Base-by-base conservation (phyloP, 352 stramenopile genomes). In the Globisporangium carolinianum region DNA sequence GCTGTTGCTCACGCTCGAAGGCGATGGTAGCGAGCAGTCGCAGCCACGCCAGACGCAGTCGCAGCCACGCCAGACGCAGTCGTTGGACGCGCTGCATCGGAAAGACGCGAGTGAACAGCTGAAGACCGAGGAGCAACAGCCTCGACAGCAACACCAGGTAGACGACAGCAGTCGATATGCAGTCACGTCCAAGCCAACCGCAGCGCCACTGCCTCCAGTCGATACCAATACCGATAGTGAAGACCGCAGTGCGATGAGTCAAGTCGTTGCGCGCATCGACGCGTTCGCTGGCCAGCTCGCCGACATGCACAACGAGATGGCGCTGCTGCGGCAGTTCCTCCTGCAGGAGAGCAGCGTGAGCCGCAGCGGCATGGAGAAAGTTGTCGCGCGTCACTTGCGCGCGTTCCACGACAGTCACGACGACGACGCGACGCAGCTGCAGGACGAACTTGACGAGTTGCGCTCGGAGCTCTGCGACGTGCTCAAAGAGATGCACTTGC, bases 381-480 rank as follows among this genome's bases (percentile, higher is more conserved):
- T 86, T 41, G 47, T 89, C 36, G 58, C 64, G 41, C 63, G 59
- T n/a, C 71, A 87, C 57, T 75, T 87, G 67, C 53, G 63, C 14
- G 69, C 75, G 11, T 69, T 75, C 39, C 74, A 75, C 3, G 71
- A 81, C 7, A 47, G 71, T 14, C 79, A 89, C 38, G 68, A 79
- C 17, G 77, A 76, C 36, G 79, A 84, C 35, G 63, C 69, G 43
- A 76, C 81, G 53, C 76, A 71, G 0, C 58, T 89, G 43, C 65
- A 76, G 36, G 71, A 83, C 24, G 79, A 89, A 60, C 71, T 87
- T 72, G 75, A 86, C 57, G 75, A 82, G 12, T 68, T 89, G 35
- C 73, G 76, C 32, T 84, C 79, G 2, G 76, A 82, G 32, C 81
- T 87, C 69, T 84, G 75, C 38, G 73, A 74, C 17, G 69, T 87